A percentile compares a stretch with the other conserved stretches of the same genome.
These are phyloP conservation scores for Hymenoscyphus repandus DNA, from an alignment of 2,329 filamentous ascomycete genomes.

Conservation along the genomic window DNA sequence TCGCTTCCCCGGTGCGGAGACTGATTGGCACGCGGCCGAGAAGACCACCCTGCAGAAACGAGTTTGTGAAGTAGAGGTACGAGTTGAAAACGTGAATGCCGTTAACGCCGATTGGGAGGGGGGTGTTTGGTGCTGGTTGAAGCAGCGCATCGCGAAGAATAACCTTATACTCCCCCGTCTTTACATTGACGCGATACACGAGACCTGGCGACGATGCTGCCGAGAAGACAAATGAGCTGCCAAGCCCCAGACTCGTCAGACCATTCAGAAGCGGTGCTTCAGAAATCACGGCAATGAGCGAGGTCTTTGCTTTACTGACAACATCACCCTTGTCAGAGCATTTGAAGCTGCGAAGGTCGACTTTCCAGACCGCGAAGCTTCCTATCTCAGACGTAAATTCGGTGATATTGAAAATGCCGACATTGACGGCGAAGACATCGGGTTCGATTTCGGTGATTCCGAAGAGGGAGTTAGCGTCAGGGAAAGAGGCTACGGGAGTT, in stretches of 20 bases:
- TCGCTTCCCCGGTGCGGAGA: neutral
- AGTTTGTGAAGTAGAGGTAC: slow-evolving; percentile 26
- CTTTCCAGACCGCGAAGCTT: slow-evolving; percentile 14
- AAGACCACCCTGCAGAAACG: slow-evolving; percentile 3
- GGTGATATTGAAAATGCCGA: slow-evolving; percentile 3
- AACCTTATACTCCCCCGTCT: slow-evolving; percentile 14
- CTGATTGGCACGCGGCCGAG: slow-evolving; percentile 13
- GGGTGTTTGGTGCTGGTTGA: neutral
- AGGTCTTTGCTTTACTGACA: slow-evolving; percentile 1
- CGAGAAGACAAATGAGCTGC: slow-evolving; percentile 14
- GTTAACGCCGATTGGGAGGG: slow-evolving; percentile 23
- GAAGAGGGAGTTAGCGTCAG: slow-evolving; percentile 22
- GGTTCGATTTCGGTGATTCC: slow-evolving; percentile 31
- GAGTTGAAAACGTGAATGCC: slow-evolving; percentile 16
- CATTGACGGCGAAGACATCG: slow-evolving; percentile 10
- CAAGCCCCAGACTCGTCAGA: slow-evolving; percentile 10
- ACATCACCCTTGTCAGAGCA: neutral
- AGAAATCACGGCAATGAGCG: slow-evolving; percentile 23
- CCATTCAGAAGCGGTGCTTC: slow-evolving; percentile 22
- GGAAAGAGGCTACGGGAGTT: slow-evolving; percentile 27
- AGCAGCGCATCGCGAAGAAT: slow-evolving; percentile 8
- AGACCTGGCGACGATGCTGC: slow-evolving; percentile 26
- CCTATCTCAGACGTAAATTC: slow-evolving; percentile 1
- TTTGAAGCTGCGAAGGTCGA: slow-evolving; percentile 11
- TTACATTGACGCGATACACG: slow-evolving; percentile 25